Evolutionary conservation across 306 rosid species (phyloP), one percentile per base, ranked within the genome.

Genomic region (Castanopsis chinensis): DNA sequence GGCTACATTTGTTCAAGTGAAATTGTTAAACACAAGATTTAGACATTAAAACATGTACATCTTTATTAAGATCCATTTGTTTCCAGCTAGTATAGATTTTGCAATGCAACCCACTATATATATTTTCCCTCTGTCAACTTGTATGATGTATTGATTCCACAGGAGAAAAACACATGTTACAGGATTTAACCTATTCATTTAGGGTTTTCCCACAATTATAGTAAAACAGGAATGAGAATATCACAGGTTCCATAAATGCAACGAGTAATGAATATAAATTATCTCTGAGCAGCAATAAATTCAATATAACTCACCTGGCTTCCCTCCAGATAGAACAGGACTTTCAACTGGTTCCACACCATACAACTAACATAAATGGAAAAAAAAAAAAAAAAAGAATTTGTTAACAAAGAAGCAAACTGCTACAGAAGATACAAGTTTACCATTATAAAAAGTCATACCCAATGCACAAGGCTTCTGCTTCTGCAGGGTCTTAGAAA

Each of bases 291-390:
- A 65, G 72, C 49, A 63, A 43, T 59, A 52, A 69, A 56, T 5
- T 11, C 45, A 45, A 64, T 70, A 30, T 15, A 74, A 72, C 92
- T 83, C 82, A 93, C 96, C 96, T 59, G 94, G 96, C 79, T 93
- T 91, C 77, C 97, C 97, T 12, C 97, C 97, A 30, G 96, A 87
- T 56, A 93, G 91, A 81, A 91, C 94, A 8, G 90, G 84, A 80
- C 94, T 93, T 82, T 93, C 97, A 70, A 79, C 80, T 28, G 97
- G 97, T 82, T 93, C 97, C 72, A 93, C 88, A 6, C 94, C 96
- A 85, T 79, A 76, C 78, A 93, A 79, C 97, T 89, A 72, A 75
- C 64, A 83, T n/a, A 84, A 70, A 74, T 2, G 52, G 65, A 28
- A 52, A 69, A 56, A 37, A 37, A 7, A 32, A 32, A 32, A 32